Percentiles rank a stretch among this genome's conserved stretches.
Evolutionary conservation across 1,284 basidiomycete genomes (phyloP).

Genomic region (Sphagnurus paluster): DNA sequence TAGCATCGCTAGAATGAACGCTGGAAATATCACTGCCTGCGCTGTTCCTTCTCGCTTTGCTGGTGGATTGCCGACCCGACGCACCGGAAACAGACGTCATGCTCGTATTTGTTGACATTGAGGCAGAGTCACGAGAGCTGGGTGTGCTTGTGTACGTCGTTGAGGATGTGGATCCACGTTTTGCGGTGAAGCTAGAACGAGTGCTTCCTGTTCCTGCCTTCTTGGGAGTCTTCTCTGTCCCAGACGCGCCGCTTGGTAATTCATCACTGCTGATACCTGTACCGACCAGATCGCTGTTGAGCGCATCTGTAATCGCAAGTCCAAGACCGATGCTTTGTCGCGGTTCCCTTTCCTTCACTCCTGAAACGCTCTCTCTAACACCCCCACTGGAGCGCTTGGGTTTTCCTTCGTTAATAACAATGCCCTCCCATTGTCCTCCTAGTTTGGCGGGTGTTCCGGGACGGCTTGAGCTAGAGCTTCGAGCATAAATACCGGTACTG

Average conservation of each 20-base stretch:
- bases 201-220: conserved; percentile 54
- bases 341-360: conserved; percentile 42
- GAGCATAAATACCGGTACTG: conserved; percentile 65
- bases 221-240: conserved; percentile 64
- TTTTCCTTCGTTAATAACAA: conserved; percentile 48
- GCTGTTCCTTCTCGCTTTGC: conserved; percentile 71
- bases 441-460: conserved; percentile 72
- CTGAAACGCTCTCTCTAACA: conserved; percentile 33
- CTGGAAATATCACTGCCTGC: conserved; percentile 85
- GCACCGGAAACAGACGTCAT: conserved; percentile 70
- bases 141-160: conserved; percentile 80
- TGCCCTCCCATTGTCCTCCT: conserved; percentile 66
- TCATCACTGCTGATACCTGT: conserved; percentile 55
- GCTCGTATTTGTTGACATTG: conserved; percentile 74
- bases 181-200: conserved; percentile 73
- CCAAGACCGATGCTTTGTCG: conserved; percentile 40
- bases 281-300: conserved; percentile 36
- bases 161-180: conserved; percentile 87
- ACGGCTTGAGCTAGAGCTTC: conserved; percentile 64
- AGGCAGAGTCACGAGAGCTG: conserved; percentile 82
- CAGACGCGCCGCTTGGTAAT: conserved; percentile 38
- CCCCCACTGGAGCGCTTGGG: conserved; percentile 51
- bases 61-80: conserved; percentile 64
- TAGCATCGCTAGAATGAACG: conserved; percentile 64
- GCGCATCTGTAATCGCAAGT: conserved; percentile 29